These are phyloP conservation scores for Talaromyces ruber DNA, from an alignment of 495 filamentous ascomycete genomes.

Conservation along the genomic window DNA sequence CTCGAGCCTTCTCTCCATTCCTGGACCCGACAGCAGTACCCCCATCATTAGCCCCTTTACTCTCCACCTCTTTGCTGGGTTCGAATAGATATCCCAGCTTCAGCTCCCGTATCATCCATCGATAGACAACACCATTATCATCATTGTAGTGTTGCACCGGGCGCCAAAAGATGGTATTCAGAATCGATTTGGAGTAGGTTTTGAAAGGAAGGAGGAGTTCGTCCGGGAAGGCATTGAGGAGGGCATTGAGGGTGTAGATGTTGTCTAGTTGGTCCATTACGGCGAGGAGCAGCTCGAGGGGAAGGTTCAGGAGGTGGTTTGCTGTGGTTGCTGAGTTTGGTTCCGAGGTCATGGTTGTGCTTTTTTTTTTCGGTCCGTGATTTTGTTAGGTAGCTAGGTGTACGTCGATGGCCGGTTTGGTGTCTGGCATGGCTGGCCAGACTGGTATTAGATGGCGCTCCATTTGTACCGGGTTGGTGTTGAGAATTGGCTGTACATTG, in stretches of 20 bases:
- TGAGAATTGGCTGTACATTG: not conserved
- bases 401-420: not conserved
- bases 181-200: not conserved
- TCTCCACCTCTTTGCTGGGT: not conserved
- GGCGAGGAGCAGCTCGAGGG: not conserved
- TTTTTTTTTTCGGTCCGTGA: not conserved
- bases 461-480: not conserved
- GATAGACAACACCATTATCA: conserved; percentile 2
- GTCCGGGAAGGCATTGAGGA: conserved; percentile 2
- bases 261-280: conserved; percentile 4
- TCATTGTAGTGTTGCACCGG: not conserved
- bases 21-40: not conserved
- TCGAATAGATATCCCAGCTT: not conserved
- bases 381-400: not conserved
- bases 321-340: not conserved
- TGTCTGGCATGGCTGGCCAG: not conserved
- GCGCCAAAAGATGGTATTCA: conserved; percentile 5
- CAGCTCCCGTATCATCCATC: conserved; percentile 4
- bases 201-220: not conserved
- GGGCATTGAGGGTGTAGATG: conserved; percentile 1
- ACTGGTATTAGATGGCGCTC: not conserved
- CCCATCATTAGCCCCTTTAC: not conserved
- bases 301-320: not conserved
- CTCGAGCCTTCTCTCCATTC: not conserved
- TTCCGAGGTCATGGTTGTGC: not conserved